Percentiles rank a stretch among this genome's conserved stretches.
These are phyloP conservation scores for Thermothielavioides terrestris DNA, from an alignment of 495 filamentous ascomycete genomes.

Conservation along the genomic window DNA sequence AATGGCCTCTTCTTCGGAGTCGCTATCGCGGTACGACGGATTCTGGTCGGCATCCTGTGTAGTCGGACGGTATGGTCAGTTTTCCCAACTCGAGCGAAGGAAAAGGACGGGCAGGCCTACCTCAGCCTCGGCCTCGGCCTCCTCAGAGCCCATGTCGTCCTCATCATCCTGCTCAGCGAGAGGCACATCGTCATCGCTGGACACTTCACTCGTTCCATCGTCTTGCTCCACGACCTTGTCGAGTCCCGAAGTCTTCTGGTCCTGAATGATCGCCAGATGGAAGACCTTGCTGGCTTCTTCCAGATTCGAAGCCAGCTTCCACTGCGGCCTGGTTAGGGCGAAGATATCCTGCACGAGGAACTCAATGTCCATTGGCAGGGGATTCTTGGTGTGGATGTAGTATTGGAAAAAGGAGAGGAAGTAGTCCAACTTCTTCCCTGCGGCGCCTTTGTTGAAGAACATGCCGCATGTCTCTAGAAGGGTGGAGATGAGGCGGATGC, in stretches of 20 bases:
- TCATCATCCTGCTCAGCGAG: constrained; percentile 31
- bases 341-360: constrained; percentile 95
- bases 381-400: constrained; percentile 89
- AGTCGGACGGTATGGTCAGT: constrained; percentile 11
- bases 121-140: constrained; percentile 46
- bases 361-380: constrained; percentile 92
- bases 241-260: constrained; percentile 68
- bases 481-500: constrained; percentile 79
- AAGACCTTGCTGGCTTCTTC: constrained; percentile 82
- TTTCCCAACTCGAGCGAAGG: neutral
- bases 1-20: constrained; percentile 76
- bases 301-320: constrained; percentile 71
- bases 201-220: constrained; percentile 54
- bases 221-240: constrained; percentile 62
- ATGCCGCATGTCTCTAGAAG: constrained; percentile 92
- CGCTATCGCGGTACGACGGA: constrained; percentile 43
- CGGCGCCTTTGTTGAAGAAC: constrained; percentile 87
- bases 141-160: constrained; percentile 34
- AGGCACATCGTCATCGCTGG: constrained; percentile 52
- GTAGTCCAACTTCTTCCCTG: constrained; percentile 96
- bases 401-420: constrained; percentile 98
- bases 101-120: constrained; percentile 15
- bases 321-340: constrained; percentile 73
- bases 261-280: constrained; percentile 75
- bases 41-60: constrained; percentile 36